Evolutionary conservation across 352 stramenopile genomes (phyloP), one percentile per base, ranked within the genome.

Genomic region (Phytopythium mirpurense): DNA sequence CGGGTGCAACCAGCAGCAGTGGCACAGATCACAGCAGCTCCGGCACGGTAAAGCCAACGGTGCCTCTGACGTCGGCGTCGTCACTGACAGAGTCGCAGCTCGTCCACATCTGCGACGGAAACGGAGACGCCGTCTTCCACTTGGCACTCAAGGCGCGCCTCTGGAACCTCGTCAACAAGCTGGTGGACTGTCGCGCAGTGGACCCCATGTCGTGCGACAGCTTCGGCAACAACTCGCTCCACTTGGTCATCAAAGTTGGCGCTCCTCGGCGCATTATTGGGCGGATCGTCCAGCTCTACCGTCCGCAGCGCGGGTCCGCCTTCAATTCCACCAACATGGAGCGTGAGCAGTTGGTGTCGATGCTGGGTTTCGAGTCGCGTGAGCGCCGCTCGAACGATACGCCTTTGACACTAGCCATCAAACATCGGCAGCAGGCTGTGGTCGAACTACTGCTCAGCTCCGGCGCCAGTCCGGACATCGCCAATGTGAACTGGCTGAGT

Each of bases 161-260:
- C 51, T 92, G 81, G 81, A 65, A 61, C 5, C 56, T 88, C n/a
- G 73, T 85, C n/a, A 62, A 70, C 37, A 58, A 59, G 15, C 54
- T 92, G 12, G 53, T 90, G 4, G 57, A 72, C 27, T 62, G 66
- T 35, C 63, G 70, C 4, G 63, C 76, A 12, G 55, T 83, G 16
- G 72, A 81, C 42, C 63, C 77, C 3, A 70, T 65, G 36, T 68
- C 65, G 7, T 69, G 67, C 35, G 79, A 88, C 51, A 56, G 46
- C 9, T 45, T 72, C 15, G 72, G 78, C 12, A 83, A 85, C 54
- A 81, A 67, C 5, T 60, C 68, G 11, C 60, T 92, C 2, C 76
- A 90, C 52, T 52, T 90, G n/a, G 67, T 77, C 10, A 80, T 92
- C 43, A 78, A 84, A 61, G 45, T 86, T 16, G 60, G 70, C 46